Evolutionary conservation across 2,329 filamentous ascomycete species (phyloP), one percentile per base, ranked within the genome.

Genomic region (Microascus cirrosus): DNA sequence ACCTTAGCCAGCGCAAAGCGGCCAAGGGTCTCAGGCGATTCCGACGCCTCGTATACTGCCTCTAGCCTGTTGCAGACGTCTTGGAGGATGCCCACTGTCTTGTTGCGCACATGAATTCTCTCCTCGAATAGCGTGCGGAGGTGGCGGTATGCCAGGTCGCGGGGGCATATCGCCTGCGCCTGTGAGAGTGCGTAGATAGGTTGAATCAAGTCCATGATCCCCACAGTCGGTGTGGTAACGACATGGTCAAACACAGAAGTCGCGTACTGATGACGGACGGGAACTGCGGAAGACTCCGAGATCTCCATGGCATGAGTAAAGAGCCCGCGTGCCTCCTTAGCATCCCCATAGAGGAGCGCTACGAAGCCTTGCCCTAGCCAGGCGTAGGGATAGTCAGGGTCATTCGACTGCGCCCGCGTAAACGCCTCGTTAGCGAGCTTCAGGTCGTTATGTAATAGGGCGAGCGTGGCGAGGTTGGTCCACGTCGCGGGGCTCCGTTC

Each of bases 231-330:
- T 1, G 81, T 80, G 1, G 81, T 77, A 15, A 90, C 69, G 7
- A 96, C 77, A 62, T 90, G 79, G 65, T 99, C 93, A 68, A 99
- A 97, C 54, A 89, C 78, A 1, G 90, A 88, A 0, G 87, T 75
- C 0, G 90, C 80, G 67, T 92, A 97, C 68, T 93, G 89, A 34
- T 86, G 82, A 67, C 91, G 89, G 0, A 86, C 84, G 4, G 90
- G 76, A 2, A 85, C 69, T 0, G 87, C 85, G 0, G 88, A 87
- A 0, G 90, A 86, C 60, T 90, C 89, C 0, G 90, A 85, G 54
- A 99, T 93, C 62, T 95, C 92, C 74, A 96, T 94, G 0, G 94
- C 93, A 68, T 99, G 94, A 1, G 89, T 92, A 67, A 96, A 96
- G 11, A 97, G 81, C 12, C 85, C 85, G 24, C 90, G 80, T 1